These are phyloP conservation scores for Grosmannia serpens DNA, from an alignment of 2,329 filamentous ascomycete species.

Conservation along the genomic window DNA sequence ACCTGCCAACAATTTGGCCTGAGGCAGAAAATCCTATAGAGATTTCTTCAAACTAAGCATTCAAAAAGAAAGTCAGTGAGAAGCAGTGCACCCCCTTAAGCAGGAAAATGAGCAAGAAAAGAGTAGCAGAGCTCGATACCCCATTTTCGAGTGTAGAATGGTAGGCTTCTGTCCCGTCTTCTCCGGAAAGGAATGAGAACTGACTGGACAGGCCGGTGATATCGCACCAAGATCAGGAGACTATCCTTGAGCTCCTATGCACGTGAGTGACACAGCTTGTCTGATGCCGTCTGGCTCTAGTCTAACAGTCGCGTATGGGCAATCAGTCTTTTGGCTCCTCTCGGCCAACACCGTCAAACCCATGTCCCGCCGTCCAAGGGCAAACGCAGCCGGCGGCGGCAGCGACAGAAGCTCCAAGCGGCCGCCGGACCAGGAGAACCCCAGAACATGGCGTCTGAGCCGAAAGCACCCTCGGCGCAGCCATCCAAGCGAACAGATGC, in stretches of 20 bases:
- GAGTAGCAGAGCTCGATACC: conserved; percentile 50
- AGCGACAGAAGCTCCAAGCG: conserved; percentile 30
- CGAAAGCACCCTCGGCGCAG: neutral
- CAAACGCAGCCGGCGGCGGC: conserved; percentile 32
- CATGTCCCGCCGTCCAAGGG: conserved; percentile 49
- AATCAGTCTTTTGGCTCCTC: conserved; percentile 47
- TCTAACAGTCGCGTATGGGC: neutral
- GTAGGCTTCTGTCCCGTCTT: conserved; percentile 27
- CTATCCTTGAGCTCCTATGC: conserved; percentile 56
- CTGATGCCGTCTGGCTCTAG: neutral
- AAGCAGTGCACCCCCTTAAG: neutral
- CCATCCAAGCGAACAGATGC: neutral
- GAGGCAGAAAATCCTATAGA: neutral
- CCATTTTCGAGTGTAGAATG: conserved; percentile 51
- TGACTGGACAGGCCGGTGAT: conserved; percentile 44
- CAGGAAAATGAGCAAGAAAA: conserved; percentile 39
- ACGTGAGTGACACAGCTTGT: conserved; percentile 31
- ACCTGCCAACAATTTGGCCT: neutral
- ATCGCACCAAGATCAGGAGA: conserved; percentile 44
- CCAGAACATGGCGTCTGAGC: neutral
- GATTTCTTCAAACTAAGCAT: neutral
- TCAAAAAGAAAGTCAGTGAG: neutral
- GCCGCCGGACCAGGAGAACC: neutral
- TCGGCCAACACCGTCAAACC: conserved; percentile 48
- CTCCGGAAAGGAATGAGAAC: neutral